Percentiles rank a stretch among this genome's conserved stretches.
Evolutionary conservation across 1,284 basidiomycete genomes (phyloP).

Genomic region (Sporisorium reilianum): DNA sequence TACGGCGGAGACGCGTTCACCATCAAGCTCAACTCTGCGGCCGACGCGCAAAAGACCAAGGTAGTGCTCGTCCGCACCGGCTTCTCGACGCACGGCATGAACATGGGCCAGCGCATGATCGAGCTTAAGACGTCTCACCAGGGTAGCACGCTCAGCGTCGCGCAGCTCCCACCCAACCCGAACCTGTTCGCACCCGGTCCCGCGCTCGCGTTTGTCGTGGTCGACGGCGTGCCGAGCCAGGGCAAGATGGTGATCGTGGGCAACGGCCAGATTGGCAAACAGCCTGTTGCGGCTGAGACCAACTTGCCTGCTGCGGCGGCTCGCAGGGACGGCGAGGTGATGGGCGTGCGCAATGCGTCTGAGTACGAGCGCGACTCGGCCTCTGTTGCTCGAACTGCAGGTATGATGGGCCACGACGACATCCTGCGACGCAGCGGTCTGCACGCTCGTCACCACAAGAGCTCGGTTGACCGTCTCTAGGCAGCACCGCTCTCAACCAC

Average conservation of each 20-base stretch:
- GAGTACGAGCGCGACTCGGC: constrained; percentile 11
- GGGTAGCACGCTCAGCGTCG: constrained; percentile 46
- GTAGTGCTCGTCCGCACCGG: constrained; percentile 86
- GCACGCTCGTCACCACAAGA: constrained; percentile 42
- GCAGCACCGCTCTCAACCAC: neutral
- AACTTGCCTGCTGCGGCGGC: constrained; percentile 19
- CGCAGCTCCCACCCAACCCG: constrained; percentile 62
- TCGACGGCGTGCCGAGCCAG: constrained; percentile 61
- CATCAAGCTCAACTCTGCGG: constrained; percentile 34
- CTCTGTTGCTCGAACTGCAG: neutral
- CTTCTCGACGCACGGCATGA: constrained; percentile 94
- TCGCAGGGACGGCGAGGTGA: constrained; percentile 13
- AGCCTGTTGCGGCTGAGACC: constrained; percentile 38
- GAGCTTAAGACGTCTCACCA: constrained; percentile 42
- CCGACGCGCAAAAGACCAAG: constrained; percentile 71
- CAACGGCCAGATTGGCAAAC: constrained; percentile 54
- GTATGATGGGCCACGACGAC: constrained; percentile 11
- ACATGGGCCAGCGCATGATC: constrained; percentile 80
- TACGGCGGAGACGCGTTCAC: constrained; percentile 60
- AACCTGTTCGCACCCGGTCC: constrained; percentile 66
- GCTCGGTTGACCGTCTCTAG: constrained; percentile 28
- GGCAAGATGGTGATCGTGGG: constrained; percentile 66
- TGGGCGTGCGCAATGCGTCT: neutral
- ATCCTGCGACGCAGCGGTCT: constrained; percentile 27
- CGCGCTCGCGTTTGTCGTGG: constrained; percentile 64